Percentiles rank a stretch among this genome's conserved stretches.
These are phyloP conservation scores for Echeveria elegans DNA, from an alignment of 164 flowering plant species.

Conservation along the genomic window DNA sequence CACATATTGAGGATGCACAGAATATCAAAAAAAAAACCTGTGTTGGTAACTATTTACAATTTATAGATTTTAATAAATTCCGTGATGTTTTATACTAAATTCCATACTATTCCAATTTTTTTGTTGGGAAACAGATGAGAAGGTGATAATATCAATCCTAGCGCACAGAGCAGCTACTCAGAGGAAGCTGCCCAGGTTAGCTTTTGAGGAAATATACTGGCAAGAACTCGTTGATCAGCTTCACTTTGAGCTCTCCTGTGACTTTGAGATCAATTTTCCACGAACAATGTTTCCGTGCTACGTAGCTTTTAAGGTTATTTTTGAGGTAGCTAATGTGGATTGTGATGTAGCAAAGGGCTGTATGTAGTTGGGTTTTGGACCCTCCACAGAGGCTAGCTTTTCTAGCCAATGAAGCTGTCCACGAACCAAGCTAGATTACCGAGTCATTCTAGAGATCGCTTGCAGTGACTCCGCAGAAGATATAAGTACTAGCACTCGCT, in stretches of 20 bases:
- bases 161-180: constrained; percentile 30
- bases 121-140: constrained; percentile 40
- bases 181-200: constrained; percentile 25
- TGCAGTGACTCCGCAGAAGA: constrained; percentile 27
- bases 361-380: constrained; percentile 40
- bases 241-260: constrained; percentile 27
- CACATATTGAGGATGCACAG: constrained; percentile 29
- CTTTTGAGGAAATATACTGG: constrained; percentile 22
- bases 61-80: neutral
- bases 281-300: neutral
- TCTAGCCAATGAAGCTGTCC: constrained; percentile 27
- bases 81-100: too few species aligned
- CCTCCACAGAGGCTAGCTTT: constrained; percentile 36
- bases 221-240: constrained; percentile 35
- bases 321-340: neutral
- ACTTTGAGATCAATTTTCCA: constrained; percentile 24
- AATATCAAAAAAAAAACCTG: constrained; percentile 25
- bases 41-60: constrained; percentile 12
- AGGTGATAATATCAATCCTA: constrained; percentile 24
- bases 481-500: constrained; percentile 27
- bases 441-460: constrained; percentile 26
- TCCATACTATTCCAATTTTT: too few species aligned
- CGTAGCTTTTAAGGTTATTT: neutral
- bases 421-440: constrained; percentile 19
- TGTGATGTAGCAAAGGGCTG: constrained; percentile 19